Percentiles rank a stretch among this genome's conserved stretches.
Conservation (phyloP, 495 filamentous ascomycete genomes). For the Chaetomium tenue region DNA sequence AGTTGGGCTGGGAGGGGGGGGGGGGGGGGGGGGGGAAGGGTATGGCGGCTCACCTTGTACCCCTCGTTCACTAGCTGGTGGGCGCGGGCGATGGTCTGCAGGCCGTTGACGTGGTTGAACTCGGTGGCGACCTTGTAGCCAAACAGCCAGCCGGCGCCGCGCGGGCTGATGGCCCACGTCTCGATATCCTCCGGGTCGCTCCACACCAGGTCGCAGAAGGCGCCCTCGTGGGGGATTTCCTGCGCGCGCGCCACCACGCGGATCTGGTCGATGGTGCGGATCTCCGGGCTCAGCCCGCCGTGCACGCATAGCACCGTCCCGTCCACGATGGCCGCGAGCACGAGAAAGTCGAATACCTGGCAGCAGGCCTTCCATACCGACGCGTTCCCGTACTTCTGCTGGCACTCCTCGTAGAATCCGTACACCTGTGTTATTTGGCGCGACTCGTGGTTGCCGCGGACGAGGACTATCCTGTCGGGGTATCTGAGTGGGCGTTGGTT, state of each 20-base stretch:
- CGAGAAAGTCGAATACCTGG: conserved; percentile 97
- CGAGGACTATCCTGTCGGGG: conserved; percentile 89
- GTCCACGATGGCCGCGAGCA: conserved; percentile 93
- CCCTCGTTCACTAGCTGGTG: conserved; percentile 98
- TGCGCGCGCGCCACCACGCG: conserved; percentile 96
- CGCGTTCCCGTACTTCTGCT: conserved; percentile 96
- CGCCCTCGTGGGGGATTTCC: conserved; percentile 96
- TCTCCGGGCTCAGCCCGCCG: conserved; percentile 94
- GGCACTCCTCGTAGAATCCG: conserved; percentile 98
- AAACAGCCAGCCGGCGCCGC: conserved; percentile 96
- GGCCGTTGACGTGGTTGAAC: conserved; percentile 96
- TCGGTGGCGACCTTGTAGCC: conserved; percentile 97
- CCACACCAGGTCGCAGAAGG: conserved; percentile 98
- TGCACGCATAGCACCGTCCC: conserved; percentile 97
- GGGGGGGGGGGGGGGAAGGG: not conserved
- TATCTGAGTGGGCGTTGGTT: conserved; percentile 58
- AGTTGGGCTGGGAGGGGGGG: conserved; percentile 4
- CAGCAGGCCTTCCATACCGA: conserved; percentile 99
- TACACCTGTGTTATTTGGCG: conserved; percentile 98
- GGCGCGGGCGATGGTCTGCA: conserved; percentile 90
- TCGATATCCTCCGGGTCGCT: conserved; percentile 97
- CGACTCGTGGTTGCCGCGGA: conserved; percentile 96
- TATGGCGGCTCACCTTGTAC: conserved; percentile 71
- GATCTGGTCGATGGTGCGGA: conserved; percentile 92
- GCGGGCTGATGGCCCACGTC: conserved; percentile 93